Evolutionary conservation across 345 rosid species (phyloP), one percentile per base, ranked within the genome.

Genomic region (Populus alba): DNA sequence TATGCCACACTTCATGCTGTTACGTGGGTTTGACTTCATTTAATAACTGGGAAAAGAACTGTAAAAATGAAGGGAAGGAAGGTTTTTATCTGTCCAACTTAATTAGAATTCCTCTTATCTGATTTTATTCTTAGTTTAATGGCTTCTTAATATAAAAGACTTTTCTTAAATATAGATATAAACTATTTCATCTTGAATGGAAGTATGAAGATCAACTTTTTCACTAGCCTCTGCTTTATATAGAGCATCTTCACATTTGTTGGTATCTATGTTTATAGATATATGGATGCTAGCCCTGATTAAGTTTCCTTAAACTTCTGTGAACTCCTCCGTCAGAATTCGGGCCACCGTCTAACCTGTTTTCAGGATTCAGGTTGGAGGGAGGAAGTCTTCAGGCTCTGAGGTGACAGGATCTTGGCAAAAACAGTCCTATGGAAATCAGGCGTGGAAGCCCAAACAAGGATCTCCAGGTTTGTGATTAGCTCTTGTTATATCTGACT

Each of bases 401-500:
- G 86, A 83, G 79, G 79, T 70, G 65, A 59, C 25, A n/a, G 89
- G 87, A 76, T 73, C 89, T 66, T 79, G 86, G 85, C 87, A 82
- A 73, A 85, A 88, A 72, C 88, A 84, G 70, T 35, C 75, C 20
- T 43, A 73, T 13, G 88, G 79, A 78, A 87, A 81, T 79, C 85
- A 83, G 79, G 80, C 66, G 22, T 85, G 92, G 94, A 83, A 71
- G 45, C 73, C 67, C 71, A 88, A 84, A 71, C 89, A 85, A 68
- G 92, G 90, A 59, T 78, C 72, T 74, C 63, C 83, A 83, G 88
- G 92, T 91, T 74, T 68, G 84, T 85, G 47, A 69, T 78, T 79
- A 71, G 23, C 18, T 63, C 62, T 76, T 77, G 71, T 41, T 72
- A 72, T 39, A 11, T 16, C 9, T 53, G 7, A 27, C 27, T 18